Conservation (phyloP, 768 basidiomycete genomes). For the Cystobasidium ongulense region DNA sequence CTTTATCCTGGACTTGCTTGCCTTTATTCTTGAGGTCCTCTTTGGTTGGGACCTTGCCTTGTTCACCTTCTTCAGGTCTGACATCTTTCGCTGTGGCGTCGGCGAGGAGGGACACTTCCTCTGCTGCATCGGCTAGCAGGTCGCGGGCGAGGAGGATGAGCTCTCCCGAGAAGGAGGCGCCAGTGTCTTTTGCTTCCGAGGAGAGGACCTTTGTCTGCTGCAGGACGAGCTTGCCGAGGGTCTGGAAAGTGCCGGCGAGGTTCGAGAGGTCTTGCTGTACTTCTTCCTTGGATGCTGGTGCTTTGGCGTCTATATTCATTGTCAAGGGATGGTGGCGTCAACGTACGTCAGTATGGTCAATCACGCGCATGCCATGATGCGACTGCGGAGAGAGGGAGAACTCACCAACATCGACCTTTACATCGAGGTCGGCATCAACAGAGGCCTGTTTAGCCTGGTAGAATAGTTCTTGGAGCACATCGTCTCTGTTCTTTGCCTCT, state of each 20-base stretch:
- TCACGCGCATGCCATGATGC: neutral
- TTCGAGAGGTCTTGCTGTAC: slow-evolving; percentile 8
- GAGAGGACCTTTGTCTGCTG: slow-evolving; percentile 23
- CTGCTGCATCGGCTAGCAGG: slow-evolving; percentile 29
- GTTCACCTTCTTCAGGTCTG: slow-evolving; percentile 26
- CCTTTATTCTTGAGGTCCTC: slow-evolving; percentile 29
- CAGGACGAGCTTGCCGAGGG: slow-evolving; percentile 19
- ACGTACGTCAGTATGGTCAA: neutral
- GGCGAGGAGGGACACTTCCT: slow-evolving; percentile 15
- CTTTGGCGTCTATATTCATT: slow-evolving; percentile 11
- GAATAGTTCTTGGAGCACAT: slow-evolving; percentile 24
- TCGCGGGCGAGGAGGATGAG: slow-evolving; percentile 20
- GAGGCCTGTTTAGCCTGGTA: slow-evolving; percentile 13
- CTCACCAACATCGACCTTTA: slow-evolving; percentile 19
- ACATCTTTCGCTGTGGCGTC: slow-evolving; percentile 4
- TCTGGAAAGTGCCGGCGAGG: slow-evolving; percentile 5
- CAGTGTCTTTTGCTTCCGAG: neutral
- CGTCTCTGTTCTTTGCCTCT: slow-evolving; percentile 21
- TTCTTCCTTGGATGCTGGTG: slow-evolving; percentile 26
- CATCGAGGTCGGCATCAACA: slow-evolving; percentile 14
- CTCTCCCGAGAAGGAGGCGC: neutral
- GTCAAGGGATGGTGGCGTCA: neutral
- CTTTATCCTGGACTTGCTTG: slow-evolving; percentile 26
- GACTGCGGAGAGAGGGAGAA: neutral
- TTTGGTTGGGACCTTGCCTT: slow-evolving; percentile 10